Conservation (phyloP, 768 basidiomycete species). For the Suillus occidentalis region DNA sequence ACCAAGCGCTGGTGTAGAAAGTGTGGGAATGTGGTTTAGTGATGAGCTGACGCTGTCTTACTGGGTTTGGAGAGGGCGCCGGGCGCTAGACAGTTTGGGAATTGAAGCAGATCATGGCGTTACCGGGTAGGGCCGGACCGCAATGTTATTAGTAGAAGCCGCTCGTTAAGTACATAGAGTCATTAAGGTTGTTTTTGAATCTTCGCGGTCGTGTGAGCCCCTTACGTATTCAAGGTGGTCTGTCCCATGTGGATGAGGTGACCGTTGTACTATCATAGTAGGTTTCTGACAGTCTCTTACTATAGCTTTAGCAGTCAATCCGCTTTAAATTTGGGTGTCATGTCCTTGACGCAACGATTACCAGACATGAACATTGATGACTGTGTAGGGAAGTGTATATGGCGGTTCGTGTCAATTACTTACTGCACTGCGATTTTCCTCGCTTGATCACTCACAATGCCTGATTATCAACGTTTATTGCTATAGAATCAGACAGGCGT, state of each 20-base stretch:
- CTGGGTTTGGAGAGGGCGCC: conserved; percentile 56
- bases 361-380: neutral
- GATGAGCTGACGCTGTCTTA: conserved; percentile 38
- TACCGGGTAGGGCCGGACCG: conserved; percentile 14
- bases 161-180: too few species aligned
- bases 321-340: neutral
- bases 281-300: neutral
- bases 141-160: neutral
- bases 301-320: neutral
- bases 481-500: neutral
- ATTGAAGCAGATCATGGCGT: conserved; percentile 50
- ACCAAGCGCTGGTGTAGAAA: conserved; percentile 9
- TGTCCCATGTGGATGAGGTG: neutral
- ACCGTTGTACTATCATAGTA: neutral
- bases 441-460: neutral
- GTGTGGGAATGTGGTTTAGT: conserved; percentile 52
- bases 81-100: conserved; percentile 46
- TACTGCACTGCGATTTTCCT: neutral
- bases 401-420: neutral
- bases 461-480: too few species aligned
- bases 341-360: neutral
- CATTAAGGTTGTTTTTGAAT: neutral
- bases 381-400: neutral
- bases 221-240: neutral
- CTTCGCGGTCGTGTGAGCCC: neutral